Base-by-base conservation (phyloP, 2,329 filamentous ascomycete genomes). In the Phoma sp. region DNA sequence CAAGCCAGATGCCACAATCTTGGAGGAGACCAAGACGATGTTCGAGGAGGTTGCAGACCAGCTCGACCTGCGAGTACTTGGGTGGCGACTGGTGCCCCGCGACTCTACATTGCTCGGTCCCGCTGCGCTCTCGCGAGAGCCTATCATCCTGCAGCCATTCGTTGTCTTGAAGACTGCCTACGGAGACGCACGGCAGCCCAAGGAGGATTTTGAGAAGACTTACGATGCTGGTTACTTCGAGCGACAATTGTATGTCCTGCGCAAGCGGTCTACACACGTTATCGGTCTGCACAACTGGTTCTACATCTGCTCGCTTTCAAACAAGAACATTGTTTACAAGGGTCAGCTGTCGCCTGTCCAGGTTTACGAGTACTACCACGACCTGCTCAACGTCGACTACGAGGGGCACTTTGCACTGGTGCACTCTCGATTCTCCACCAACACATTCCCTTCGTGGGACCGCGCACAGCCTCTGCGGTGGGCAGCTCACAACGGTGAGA, bases 281-380 rank as follows among this genome's bases (percentile, higher is more conserved):
- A 95, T 97, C 74, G 93, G 94, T 57, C 85, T 97, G 52, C 92
- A 96, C 78, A 97, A 97, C 78, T 98, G 94, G 94, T 98, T 98
- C 83, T 98, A 98, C 77, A 84, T 98, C 55, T 98, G 94, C 84
- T 96, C 92, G 44, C 81, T 98, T 65, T 95, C 88, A 77, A 97
- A 96, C 87, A 93, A 93, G 80, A 98, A 98, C 81, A 98, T 98
- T 79, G 91, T 98, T 57, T 98, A 98, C 85, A 98, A 98, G 84
- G 94, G 94, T 62, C 95, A 98, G 77, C 83, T 98, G 64, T 90
- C 94, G 39, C 94, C 94, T 22, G 87, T 94, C 27, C 94, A 98
- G 81, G 94, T 98, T 47, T 98, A 98, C 80, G 90, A 96, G 75
- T 98, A 98, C 82, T 98, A 96, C 80, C 91, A 97, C 77, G 94